phyloP scores from a whole-genome alignment of 768 basidiomycete genomes.

The Phanerochaete sordida region DNA sequence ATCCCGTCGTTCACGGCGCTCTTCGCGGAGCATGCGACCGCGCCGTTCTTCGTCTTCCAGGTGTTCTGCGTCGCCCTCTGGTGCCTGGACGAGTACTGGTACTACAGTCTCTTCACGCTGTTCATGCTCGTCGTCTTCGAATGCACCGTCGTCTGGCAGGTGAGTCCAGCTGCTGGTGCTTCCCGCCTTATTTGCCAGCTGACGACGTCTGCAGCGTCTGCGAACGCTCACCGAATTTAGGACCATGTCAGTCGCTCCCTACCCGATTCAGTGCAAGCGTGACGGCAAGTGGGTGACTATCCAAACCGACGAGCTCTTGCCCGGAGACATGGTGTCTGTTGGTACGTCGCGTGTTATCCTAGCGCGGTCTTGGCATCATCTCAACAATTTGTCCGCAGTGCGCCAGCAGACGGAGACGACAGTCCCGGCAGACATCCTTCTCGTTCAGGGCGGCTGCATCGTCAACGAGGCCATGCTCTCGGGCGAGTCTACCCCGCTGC shows the following conservation, averaged over 20 bases:
- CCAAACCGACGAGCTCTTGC: slow-evolving; percentile 83
- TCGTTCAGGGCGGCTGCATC: slow-evolving; percentile 90
- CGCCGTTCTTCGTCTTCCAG: slow-evolving; percentile 99
- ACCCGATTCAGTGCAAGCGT: slow-evolving; percentile 78
- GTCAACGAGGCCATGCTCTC: slow-evolving; percentile 99
- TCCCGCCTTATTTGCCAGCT: background rate
- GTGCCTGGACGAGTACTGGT: slow-evolving; percentile 99
- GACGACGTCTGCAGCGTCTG: too few relatives aligned
- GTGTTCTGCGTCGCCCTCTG: slow-evolving; percentile 96
- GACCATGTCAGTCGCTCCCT: slow-evolving; percentile 94
- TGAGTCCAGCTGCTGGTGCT: slow-evolving; percentile 32
- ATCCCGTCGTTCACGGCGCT: slow-evolving; percentile 92
- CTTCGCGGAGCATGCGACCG: slow-evolving; percentile 94
- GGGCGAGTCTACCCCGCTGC: slow-evolving; percentile 93
- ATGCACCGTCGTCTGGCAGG: slow-evolving; percentile 99
- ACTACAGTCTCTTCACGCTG: slow-evolving; percentile 94
- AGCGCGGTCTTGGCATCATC: background rate
- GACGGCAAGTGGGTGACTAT: slow-evolving; percentile 77
- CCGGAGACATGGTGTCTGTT: slow-evolving; percentile 87
- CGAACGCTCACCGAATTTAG: slow-evolving; percentile 67
- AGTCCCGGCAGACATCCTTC: slow-evolving; percentile 89
- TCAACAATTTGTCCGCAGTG: slow-evolving; percentile 32
- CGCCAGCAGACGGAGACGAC: slow-evolving; percentile 77
- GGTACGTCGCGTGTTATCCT: slow-evolving; percentile 39
- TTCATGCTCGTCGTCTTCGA: slow-evolving; percentile 99